Percentiles rank a stretch among this genome's conserved stretches.
These are phyloP conservation scores for Angomonas deanei DNA, from an alignment of 208 protist species.

Conservation along the genomic window DNA sequence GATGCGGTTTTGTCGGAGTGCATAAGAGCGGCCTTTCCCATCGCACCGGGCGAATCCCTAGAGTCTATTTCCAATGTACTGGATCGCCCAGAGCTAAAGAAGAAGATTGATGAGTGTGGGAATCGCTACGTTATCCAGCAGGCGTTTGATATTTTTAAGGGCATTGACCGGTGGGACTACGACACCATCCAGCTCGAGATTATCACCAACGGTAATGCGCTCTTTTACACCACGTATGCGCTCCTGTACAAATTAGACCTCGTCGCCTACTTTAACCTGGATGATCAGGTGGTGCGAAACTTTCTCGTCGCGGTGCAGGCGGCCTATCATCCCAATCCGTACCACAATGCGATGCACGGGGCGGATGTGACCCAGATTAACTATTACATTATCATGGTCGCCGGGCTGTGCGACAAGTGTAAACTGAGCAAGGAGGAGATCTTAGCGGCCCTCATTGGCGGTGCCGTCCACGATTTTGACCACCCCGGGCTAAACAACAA, in stretches of 20 bases:
- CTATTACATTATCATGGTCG: slow-evolving; percentile 90
- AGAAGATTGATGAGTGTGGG: slow-evolving; percentile 35
- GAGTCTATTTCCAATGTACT: slow-evolving; percentile 49
- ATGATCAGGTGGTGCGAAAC: slow-evolving; percentile 69
- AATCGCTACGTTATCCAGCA: slow-evolving; percentile 50
- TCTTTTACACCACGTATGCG: slow-evolving; percentile 84
- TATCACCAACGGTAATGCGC: slow-evolving; percentile 81
- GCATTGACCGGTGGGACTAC: slow-evolving; percentile 86
- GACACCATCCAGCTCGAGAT: slow-evolving; percentile 82
- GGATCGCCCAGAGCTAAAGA: slow-evolving; percentile 46
- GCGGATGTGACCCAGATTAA: slow-evolving; percentile 91
- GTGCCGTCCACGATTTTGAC: slow-evolving; percentile 94
- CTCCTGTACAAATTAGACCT: slow-evolving; percentile 87
- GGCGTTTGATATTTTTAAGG: slow-evolving; percentile 78
- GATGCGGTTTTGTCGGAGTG: slow-evolving; percentile 49
- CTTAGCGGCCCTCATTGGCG: slow-evolving; percentile 85
- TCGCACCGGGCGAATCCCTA: slow-evolving; percentile 30
- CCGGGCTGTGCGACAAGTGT: slow-evolving; percentile 61
- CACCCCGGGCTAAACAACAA: slow-evolving; percentile 96
- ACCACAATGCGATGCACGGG: slow-evolving; percentile 92
- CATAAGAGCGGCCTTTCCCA: slow-evolving; percentile 70
- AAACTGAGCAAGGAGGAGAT: slow-evolving; percentile 84
- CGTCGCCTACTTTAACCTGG: slow-evolving; percentile 76
- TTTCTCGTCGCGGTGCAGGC: slow-evolving; percentile 83
- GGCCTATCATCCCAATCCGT: slow-evolving; percentile 88